Base-by-base conservation (phyloP, 2,329 filamentous ascomycete species). In the Stagonosporopsis vannaccii region DNA sequence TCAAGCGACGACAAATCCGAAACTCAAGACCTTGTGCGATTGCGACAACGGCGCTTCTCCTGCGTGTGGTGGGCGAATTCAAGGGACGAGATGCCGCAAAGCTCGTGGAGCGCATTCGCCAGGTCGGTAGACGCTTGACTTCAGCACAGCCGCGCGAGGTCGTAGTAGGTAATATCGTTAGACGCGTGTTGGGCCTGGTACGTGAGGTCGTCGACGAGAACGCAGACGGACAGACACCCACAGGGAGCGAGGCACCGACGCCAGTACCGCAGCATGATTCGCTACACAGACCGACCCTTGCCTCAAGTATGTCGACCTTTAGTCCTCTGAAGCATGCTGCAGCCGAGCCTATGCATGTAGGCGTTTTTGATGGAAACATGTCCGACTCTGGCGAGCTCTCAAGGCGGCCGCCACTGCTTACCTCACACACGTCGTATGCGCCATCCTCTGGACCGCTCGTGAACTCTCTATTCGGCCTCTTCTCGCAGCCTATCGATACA, bases 161-260 rank as follows among this genome's bases (percentile, higher is more conserved):
- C 66, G 91, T 92, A 5, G 92, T 97, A 40, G 94, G 92, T 48
- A 99, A 99, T 71, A 93, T 99, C 65, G 91, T 97, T 42, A 87
- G 93, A 58, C 88, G 95, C 60, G 90, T 98, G 2, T 81, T 99
- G 33, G 91, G 92, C 39, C 83, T 99, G 61, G 95, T 99, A 62
- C 87, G 95, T 47, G 93, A 97, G 71, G 93, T 98, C 70, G 90
- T 91, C 35, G 89, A 91, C 66, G 91, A 96, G 68, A 89, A 92
- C 65, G 82, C 88, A 55, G 90, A 90, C 58, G 87, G 79, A 44
- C 85, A 84, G 36, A 80, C 88, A 55, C 78, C 77, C 45, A 75
- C 77, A 66, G 72, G 82, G 32, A 88, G 85, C 72, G 89, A 91
- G 65, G 82, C 84, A 8, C 43, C 48, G 15, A 58, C 54, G 8